phyloP scores from a whole-genome alignment of 2,329 filamentous ascomycete genomes.

The Claviceps sorghi region DNA sequence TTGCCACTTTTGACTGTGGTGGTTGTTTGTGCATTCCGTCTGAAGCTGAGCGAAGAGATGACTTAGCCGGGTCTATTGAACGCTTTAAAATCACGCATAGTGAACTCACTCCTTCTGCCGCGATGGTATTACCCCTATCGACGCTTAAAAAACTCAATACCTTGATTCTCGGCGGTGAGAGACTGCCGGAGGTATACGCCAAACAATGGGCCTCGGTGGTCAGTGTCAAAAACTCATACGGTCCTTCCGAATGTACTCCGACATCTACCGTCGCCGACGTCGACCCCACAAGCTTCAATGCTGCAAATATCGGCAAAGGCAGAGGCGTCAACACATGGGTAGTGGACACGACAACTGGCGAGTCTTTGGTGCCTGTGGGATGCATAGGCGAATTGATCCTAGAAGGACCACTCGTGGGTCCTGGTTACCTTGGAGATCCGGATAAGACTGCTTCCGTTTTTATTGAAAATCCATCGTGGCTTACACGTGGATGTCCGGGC shows the following conservation, averaged over 20 bases:
- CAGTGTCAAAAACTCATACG: slow-evolving; percentile 3
- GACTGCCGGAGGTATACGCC: background rate
- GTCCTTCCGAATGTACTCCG: slow-evolving; percentile 3
- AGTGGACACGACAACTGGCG: slow-evolving; percentile 2
- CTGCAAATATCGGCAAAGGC: slow-evolving; percentile 8
- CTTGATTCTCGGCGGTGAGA: slow-evolving; percentile 3
- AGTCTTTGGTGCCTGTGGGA: slow-evolving; percentile 6
- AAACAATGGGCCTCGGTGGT: slow-evolving; percentile 1
- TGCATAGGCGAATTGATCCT: slow-evolving; percentile 7
- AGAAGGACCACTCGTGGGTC: slow-evolving; percentile 8
- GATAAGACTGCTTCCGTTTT: slow-evolving; percentile 7
- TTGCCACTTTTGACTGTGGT: slow-evolving; percentile 9
- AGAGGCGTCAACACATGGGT: slow-evolving; percentile 6
- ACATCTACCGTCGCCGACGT: slow-evolving; percentile 6
- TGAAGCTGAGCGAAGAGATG: slow-evolving; percentile 2
- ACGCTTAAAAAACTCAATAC: background rate
- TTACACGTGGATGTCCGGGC: slow-evolving; percentile 10
- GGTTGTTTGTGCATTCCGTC: slow-evolving; percentile 11
- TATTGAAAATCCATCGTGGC: slow-evolving; percentile 19
- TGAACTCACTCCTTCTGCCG: slow-evolving; percentile 2
- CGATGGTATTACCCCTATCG: background rate
- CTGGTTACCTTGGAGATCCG: slow-evolving; percentile 7
- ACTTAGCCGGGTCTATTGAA: background rate
- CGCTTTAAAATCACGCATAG: background rate
- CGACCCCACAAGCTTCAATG: slow-evolving; percentile 11